Evolutionary conservation across 306 rosid species (phyloP), one percentile per base, ranked within the genome.

Genomic region (Canavalia gladiata): DNA sequence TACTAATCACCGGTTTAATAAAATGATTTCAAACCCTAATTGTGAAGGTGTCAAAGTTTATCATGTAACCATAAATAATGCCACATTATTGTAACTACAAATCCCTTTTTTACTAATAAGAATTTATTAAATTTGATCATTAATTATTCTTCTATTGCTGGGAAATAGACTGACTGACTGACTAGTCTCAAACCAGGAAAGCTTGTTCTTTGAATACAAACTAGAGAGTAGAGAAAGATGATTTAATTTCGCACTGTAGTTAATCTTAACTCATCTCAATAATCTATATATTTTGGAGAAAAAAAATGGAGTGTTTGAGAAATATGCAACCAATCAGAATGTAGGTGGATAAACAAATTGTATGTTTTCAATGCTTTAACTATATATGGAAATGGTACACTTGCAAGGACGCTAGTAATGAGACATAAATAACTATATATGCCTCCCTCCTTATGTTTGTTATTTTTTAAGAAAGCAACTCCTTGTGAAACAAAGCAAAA

Each of bases 311-410:
- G 57, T 11, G 31, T 30, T 70, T 51, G 56, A n/a, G 0, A 25
- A 70, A 39, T n/a, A 74, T 50, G 25, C 47, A 72, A 58, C 74
- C 18, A 51, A 49, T n/a, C 6, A 46, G 8, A 65, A 45, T 9
- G 7, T 74, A 55, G 49, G 4, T 75, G 39, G 33, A 76, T 64
- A 60, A 13, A 56, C 56, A 52, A 33, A 4, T 31, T 47, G 10
- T 6, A 49, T 43, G 64, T 55, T 75, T 69, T 76, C 33, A 77
- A 68, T 11, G 81, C 35, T 64, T 31, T 25, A 37, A 43, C 83
- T 88, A 77, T 71, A 84, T 68, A 85, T 82, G 74, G 91, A 72
- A 84, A 84, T 49, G 74, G 74, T 41, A 51, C 75, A 78, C 41
- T 66, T 66, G 75, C 28, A 76, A 54, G 58, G 82, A 72, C 43